phyloP scores from a whole-genome alignment of 805 yeast genomes.

The Yamadazyma akitaensis region DNA sequence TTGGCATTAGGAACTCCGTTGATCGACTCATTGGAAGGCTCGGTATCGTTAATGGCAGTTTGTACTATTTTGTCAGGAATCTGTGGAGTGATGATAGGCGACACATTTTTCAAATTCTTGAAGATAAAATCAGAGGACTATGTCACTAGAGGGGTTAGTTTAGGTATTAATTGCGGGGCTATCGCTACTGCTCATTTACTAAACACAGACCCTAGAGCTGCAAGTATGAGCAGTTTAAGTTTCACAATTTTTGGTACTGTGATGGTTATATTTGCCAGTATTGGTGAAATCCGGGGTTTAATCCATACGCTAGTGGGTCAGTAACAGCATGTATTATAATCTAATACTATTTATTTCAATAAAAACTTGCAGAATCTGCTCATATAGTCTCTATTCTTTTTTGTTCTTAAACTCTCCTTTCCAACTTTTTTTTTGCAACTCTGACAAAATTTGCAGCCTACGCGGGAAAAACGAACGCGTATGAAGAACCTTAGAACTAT shows the following conservation, averaged over 20 bases:
- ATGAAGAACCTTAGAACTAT: conserved; percentile 8
- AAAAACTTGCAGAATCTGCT: neutral
- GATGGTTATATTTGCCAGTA: conserved; percentile 66
- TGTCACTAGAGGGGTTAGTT: conserved; percentile 70
- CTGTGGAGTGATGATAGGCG: conserved; percentile 67
- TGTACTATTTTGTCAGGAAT: conserved; percentile 77
- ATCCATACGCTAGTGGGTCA: conserved; percentile 14
- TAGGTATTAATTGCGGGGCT: conserved; percentile 80
- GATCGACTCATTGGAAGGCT: conserved; percentile 63
- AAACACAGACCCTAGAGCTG: conserved; percentile 72
- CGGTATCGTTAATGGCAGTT: conserved; percentile 70
- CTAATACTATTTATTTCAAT: neutral
- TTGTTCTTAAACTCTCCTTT: neutral
- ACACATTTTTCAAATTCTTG: conserved; percentile 46
- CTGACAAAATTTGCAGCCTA: conserved; percentile 1
- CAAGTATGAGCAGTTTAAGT: conserved; percentile 69
- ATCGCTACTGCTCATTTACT: conserved; percentile 76
- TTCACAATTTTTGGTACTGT: conserved; percentile 71
- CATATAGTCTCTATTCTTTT: too few relatives aligned
- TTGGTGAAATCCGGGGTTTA: conserved; percentile 33
- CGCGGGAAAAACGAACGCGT: conserved; percentile 1
- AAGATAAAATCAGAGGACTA: conserved; percentile 60
- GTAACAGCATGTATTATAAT: neutral
- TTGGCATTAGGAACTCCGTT: conserved; percentile 78
- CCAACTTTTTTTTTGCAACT: neutral